Percentiles rank a stretch among this genome's conserved stretches.
These are phyloP conservation scores for Diaporthe sp. DNA, from an alignment of 2,329 filamentous ascomycete genomes.

Conservation along the genomic window DNA sequence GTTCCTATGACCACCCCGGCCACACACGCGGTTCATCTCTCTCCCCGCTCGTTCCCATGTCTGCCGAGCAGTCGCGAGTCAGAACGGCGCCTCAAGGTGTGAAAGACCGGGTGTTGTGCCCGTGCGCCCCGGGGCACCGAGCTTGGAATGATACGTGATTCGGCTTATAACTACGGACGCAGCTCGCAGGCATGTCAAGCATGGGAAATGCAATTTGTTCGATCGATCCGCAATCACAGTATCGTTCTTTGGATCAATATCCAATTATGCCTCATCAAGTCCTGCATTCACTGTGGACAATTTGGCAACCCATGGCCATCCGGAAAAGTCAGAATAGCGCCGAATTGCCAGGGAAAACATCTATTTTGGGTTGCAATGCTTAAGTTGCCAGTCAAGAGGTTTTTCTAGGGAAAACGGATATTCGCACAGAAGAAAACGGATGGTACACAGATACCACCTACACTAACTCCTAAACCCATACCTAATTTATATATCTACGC, in stretches of 20 bases:
- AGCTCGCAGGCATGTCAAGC: background rate
- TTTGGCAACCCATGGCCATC: background rate
- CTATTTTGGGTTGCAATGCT: background rate
- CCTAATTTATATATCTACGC: too few species aligned
- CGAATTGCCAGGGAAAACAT: background rate
- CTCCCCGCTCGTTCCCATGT: conserved; percentile 27
- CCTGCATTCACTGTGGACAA: background rate
- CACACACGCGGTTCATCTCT: background rate
- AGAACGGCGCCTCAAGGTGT: background rate
- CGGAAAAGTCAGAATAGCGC: background rate
- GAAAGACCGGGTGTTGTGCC: background rate
- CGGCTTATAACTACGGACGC: background rate
- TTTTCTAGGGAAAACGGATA: background rate
- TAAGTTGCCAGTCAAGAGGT: background rate
- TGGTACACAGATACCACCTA: too few species aligned
- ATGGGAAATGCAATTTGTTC: background rate
- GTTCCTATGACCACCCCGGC: background rate
- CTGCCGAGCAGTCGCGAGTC: conserved; percentile 17
- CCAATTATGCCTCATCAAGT: background rate
- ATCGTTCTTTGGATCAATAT: background rate
- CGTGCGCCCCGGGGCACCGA: background rate
- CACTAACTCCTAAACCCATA: too few species aligned
- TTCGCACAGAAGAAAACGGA: too few species aligned
- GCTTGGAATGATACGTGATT: conserved; percentile 9
- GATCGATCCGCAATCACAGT: background rate